Evolutionary conservation across 2,329 filamentous ascomycete genomes (phyloP), one percentile per base, ranked within the genome.

Genomic region (Calonectria pauciramosa): DNA sequence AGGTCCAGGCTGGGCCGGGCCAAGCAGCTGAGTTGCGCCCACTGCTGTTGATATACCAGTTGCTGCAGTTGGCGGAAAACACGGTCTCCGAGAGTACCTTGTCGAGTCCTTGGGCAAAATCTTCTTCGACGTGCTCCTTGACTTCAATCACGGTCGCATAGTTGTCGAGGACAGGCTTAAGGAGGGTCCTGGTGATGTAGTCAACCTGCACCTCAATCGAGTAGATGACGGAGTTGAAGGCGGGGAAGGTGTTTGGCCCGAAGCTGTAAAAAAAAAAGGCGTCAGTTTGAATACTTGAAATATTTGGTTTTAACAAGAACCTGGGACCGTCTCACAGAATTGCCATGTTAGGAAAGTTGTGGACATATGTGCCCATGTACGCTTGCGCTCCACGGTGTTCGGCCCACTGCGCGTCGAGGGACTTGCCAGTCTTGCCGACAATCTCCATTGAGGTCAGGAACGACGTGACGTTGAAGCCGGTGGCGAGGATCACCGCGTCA

Each of bases 31-130:
- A 69, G 59, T 87, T 87, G 4, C 84, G 81, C 0, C 86, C 85
- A 28, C 79, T 77, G 8, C 81, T 75, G 72, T 82, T 82, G 52
- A 87, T 86, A 72, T 87, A 87, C 86, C 85, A 87, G 74, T 87
- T 87, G 23, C 82, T 84, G 68, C 86, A 87, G 34, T 80, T 84
- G 0, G 79, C 83, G 16, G 80, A 73, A 65, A 85, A 87, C 4
- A 87, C 85, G 0, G 82, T 83, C 47, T 82, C 79, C 13, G 75
- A 59, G 0, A 87, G 78, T 20, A 82, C 71, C 16, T 67, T 41
- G 23, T 87, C 82, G 0, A 87, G 78, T 3, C 71, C 66, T 13
- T 83, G 82, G 2, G 81, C 80, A 41, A 77, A 82, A 4, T 79
- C 70, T 49, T 85, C 78, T 72, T 87, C 83, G 16, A 82, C 75